A percentile compares a stretch with the other conserved stretches of the same genome.
phyloP scores from a whole-genome alignment of 2,329 filamentous ascomycete genomes.

The Pseudocercospora fijiensis region DNA sequence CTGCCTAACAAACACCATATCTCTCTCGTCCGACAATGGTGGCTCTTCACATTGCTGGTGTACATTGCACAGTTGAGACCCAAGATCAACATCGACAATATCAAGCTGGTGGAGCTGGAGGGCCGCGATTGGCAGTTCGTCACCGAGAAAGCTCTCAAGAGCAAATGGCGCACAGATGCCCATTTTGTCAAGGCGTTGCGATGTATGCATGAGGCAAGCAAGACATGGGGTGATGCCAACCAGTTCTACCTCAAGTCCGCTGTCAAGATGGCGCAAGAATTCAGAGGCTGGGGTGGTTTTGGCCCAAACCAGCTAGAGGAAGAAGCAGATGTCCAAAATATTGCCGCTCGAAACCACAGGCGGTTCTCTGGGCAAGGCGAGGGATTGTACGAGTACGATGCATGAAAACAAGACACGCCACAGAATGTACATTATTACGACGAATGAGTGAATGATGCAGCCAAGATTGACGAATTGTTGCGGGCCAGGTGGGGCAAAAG shows the following conservation, averaged over 20 bases:
- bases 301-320: slow-evolving; percentile 30
- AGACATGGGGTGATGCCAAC: slow-evolving; percentile 71
- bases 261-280: slow-evolving; percentile 70
- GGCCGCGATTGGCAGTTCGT: slow-evolving; percentile 76
- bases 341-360: slow-evolving; percentile 6
- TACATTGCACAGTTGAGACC: slow-evolving; percentile 77
- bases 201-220: slow-evolving; percentile 70
- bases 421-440: neutral
- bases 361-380: slow-evolving; percentile 14
- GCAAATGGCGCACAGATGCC: slow-evolving; percentile 67
- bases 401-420: neutral
- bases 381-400: slow-evolving; percentile 18
- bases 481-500: neutral
- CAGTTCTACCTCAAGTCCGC: slow-evolving; percentile 67
- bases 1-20: slow-evolving; percentile 72
- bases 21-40: slow-evolving; percentile 79
- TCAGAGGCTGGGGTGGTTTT: slow-evolving; percentile 64
- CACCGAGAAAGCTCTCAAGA: slow-evolving; percentile 66
- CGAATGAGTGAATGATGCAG: neutral
- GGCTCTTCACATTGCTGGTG: slow-evolving; percentile 74
- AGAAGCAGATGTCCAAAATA: slow-evolving; percentile 11
- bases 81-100: slow-evolving; percentile 63
- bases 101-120: slow-evolving; percentile 60
- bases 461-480: neutral
- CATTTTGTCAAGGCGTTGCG: slow-evolving; percentile 83